Percentiles rank a stretch among this genome's conserved stretches.
Conservation (phyloP, 2,329 filamentous ascomycete genomes). For the Colletotrichum brevisporum region DNA sequence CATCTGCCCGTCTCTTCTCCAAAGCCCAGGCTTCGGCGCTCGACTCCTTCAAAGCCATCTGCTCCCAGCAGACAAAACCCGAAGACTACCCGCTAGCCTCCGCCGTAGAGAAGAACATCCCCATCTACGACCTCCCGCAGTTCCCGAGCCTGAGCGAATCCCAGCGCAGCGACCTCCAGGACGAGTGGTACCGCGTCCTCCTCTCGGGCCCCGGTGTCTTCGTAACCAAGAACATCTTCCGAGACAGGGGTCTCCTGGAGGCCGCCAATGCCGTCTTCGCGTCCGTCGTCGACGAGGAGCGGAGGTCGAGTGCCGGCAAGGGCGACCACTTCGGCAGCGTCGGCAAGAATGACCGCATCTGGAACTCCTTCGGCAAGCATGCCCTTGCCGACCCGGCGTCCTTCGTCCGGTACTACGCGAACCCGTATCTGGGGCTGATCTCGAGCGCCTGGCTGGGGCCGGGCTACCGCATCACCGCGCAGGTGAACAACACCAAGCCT, state of each 20-base stretch:
- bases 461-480: constrained; percentile 71
- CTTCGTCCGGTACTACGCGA: constrained; percentile 72
- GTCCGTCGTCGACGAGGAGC: constrained; percentile 63
- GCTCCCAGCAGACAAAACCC: constrained; percentile 53
- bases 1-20: constrained; percentile 43
- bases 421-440: constrained; percentile 69
- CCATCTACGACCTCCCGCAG: constrained; percentile 65
- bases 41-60: constrained; percentile 59
- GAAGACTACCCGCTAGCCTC: constrained; percentile 63
- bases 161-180: constrained; percentile 60
- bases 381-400: constrained; percentile 63
- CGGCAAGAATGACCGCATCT: constrained; percentile 72
- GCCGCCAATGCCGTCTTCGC: constrained; percentile 63
- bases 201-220: constrained; percentile 71
- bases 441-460: constrained; percentile 72
- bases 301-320: constrained; percentile 50
- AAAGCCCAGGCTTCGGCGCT: constrained; percentile 53
- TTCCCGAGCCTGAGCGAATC: constrained; percentile 48
- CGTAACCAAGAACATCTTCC: constrained; percentile 68
- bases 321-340: constrained; percentile 74
- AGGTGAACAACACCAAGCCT: constrained; percentile 74
- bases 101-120: constrained; percentile 64
- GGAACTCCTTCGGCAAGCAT: constrained; percentile 77
- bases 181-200: constrained; percentile 73
- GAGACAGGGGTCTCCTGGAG: constrained; percentile 56